A percentile compares a stretch with the other conserved stretches of the same genome.
These are phyloP conservation scores for Penicillium ucsense DNA, from an alignment of 495 filamentous ascomycete genomes.

Conservation along the genomic window DNA sequence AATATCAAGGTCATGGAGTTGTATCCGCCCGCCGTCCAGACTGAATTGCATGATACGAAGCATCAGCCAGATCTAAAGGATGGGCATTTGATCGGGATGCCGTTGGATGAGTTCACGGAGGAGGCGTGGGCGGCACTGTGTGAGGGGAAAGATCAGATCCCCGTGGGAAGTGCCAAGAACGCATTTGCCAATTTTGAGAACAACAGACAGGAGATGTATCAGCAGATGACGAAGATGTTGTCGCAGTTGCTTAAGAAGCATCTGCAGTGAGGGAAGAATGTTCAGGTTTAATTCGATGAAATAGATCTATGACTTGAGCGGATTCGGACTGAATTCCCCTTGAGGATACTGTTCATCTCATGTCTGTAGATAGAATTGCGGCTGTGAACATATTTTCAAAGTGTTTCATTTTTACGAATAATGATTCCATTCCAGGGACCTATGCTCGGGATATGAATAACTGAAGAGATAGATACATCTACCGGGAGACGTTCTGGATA, in stretches of 20 bases:
- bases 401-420: too few species aligned
- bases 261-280: slow-evolving; percentile 3
- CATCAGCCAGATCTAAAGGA: slow-evolving; percentile 29
- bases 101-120: slow-evolving; percentile 47
- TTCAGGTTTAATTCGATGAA: too few species aligned
- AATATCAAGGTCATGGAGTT: slow-evolving; percentile 54
- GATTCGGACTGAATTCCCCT: too few species aligned
- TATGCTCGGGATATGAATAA: too few species aligned
- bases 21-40: slow-evolving; percentile 59
- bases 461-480: too few species aligned
- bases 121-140: slow-evolving; percentile 45
- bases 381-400: too few species aligned
- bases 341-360: too few species aligned
- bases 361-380: too few species aligned
- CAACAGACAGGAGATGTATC: slow-evolving; percentile 29
- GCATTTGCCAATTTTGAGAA: slow-evolving; percentile 28
- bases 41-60: slow-evolving; percentile 39
- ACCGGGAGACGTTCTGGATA: too few species aligned
- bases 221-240: slow-evolving; percentile 27
- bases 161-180: slow-evolving; percentile 23
- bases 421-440: too few species aligned
- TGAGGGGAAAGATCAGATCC: slow-evolving; percentile 39
- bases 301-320: too few species aligned
- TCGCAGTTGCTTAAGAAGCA: slow-evolving; percentile 20
- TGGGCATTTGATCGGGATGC: slow-evolving; percentile 46